phyloP scores from a whole-genome alignment of 108 stramenopile species.

The Seminavis robusta region DNA sequence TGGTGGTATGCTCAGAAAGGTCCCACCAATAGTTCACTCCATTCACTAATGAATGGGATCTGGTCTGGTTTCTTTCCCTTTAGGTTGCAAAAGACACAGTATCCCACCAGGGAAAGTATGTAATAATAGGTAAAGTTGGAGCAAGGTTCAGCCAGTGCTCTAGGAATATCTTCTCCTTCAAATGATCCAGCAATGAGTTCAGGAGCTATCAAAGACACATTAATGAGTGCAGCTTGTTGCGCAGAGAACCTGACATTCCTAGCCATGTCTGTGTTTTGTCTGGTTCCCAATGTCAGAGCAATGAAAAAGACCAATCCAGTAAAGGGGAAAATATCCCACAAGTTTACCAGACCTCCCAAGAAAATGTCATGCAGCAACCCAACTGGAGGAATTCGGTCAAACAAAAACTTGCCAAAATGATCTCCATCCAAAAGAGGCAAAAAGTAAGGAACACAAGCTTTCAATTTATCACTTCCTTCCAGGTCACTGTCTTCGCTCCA shows the following conservation, averaged over 20 bases:
- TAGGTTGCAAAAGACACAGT: slow-evolving; percentile 54
- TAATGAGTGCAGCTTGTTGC: slow-evolving; percentile 78
- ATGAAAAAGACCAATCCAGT: slow-evolving; percentile 59
- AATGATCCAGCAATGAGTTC: slow-evolving; percentile 54
- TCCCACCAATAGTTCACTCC: slow-evolving; percentile 56
- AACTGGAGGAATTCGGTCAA: slow-evolving; percentile 66
- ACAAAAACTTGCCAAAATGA: slow-evolving; percentile 70
- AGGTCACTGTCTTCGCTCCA: slow-evolving; percentile 40
- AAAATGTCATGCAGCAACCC: slow-evolving; percentile 50
- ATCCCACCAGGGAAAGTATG: slow-evolving; percentile 50
- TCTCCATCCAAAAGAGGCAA: slow-evolving; percentile 55
- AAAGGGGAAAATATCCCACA: slow-evolving; percentile 50
- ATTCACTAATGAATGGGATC: slow-evolving; percentile 64
- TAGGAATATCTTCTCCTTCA: slow-evolving; percentile 29
- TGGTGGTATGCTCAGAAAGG: slow-evolving; percentile 46
- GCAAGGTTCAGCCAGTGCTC: slow-evolving; percentile 45
- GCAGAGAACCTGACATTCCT: slow-evolving; percentile 74
- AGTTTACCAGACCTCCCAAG: slow-evolving; percentile 49
- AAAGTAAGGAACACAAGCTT: slow-evolving; percentile 46
- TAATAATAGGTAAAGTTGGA: slow-evolving; percentile 69
- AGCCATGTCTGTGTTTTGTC: slow-evolving; percentile 45
- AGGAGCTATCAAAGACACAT: slow-evolving; percentile 67
- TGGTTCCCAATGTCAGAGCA: slow-evolving; percentile 55
- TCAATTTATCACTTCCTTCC: slow-evolving; percentile 27
- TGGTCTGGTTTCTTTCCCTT: slow-evolving; percentile 65